These are phyloP conservation scores for Datisca glomerata DNA, from an alignment of 306 rosid species.

Conservation along the genomic window DNA sequence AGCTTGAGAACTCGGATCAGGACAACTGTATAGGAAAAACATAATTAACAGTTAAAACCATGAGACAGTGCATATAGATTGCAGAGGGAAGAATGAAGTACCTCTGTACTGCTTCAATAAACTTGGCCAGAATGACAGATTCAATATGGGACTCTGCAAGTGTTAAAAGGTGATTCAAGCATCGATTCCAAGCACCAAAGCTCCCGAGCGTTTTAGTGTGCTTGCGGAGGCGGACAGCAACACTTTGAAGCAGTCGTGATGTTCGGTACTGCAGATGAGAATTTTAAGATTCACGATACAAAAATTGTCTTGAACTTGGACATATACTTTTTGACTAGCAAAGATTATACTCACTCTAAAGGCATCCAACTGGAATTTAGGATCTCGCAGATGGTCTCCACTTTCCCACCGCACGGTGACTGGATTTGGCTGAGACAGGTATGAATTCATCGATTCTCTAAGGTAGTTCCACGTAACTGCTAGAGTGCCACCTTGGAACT, in stretches of 20 bases:
- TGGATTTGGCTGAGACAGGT: slow-evolving; percentile 93
- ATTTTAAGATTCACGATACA: too few relatives aligned
- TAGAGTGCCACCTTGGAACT: slow-evolving; percentile 84
- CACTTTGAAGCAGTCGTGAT: slow-evolving; percentile 90
- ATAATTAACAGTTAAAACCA: slow-evolving; percentile 14
- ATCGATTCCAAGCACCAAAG: slow-evolving; percentile 96
- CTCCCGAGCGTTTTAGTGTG: slow-evolving; percentile 76
- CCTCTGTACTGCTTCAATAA: slow-evolving; percentile 81
- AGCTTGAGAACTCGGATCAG: slow-evolving; percentile 63
- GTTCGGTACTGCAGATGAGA: slow-evolving; percentile 87
- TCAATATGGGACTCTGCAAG: slow-evolving; percentile 95
- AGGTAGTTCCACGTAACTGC: slow-evolving; percentile 91
- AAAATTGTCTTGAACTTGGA: too few relatives aligned
- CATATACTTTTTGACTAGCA: too few relatives aligned
- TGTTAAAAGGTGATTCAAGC: slow-evolving; percentile 90
- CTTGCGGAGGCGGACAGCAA: slow-evolving; percentile 64
- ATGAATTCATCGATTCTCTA: slow-evolving; percentile 75
- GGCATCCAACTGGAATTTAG: slow-evolving; percentile 94
- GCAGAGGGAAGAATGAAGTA: slow-evolving; percentile 17
- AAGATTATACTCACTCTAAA: slow-evolving; percentile 66
- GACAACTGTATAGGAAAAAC: slow-evolving; percentile 42
- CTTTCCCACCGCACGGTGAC: slow-evolving; percentile 94
- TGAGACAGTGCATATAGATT: slow-evolving; percentile 6
- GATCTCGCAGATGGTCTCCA: slow-evolving; percentile 69
- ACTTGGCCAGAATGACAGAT: slow-evolving; percentile 78